Percentiles rank a stretch among this genome's conserved stretches.
Conservation (phyloP, 176 grass and related monocot species). For the Eremochloa ophiuroides region DNA sequence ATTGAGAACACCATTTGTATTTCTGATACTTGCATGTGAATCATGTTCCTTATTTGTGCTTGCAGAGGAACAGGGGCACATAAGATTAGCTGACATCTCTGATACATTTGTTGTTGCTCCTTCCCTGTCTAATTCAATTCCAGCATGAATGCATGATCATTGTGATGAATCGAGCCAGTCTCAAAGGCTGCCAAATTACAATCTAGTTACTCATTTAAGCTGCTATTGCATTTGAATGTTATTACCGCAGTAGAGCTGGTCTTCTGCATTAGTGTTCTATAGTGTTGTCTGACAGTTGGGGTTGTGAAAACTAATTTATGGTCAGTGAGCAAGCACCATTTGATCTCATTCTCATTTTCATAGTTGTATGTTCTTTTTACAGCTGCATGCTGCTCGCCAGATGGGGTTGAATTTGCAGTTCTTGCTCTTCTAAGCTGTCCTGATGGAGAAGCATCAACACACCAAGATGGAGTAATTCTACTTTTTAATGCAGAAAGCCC, state of each 20-base stretch:
- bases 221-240: background rate
- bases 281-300: background rate
- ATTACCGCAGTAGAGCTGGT: background rate
- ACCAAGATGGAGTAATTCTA: conserved; percentile 70
- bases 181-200: conserved; percentile 6
- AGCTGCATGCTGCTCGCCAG: conserved; percentile 62
- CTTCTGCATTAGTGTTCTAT: background rate
- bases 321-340: background rate
- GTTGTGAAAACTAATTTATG: background rate
- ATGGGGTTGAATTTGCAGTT: conserved; percentile 60
- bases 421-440: conserved; percentile 47
- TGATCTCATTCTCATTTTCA: conserved; percentile 24
- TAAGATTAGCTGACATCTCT: background rate
- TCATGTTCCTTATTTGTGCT: background rate
- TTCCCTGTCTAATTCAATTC: background rate
- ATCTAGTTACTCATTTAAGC: background rate
- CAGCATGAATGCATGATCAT: background rate
- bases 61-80: background rate
- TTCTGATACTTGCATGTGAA: conserved; percentile 14
- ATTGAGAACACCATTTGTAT: background rate
- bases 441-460: conserved; percentile 18
- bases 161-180: background rate
- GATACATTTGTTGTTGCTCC: background rate
- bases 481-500: conserved; percentile 70
- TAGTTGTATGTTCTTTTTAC: conserved; percentile 16